Evolutionary conservation across 768 basidiomycete genomes (phyloP).

Genomic region (Tylopilus sp.): DNA sequence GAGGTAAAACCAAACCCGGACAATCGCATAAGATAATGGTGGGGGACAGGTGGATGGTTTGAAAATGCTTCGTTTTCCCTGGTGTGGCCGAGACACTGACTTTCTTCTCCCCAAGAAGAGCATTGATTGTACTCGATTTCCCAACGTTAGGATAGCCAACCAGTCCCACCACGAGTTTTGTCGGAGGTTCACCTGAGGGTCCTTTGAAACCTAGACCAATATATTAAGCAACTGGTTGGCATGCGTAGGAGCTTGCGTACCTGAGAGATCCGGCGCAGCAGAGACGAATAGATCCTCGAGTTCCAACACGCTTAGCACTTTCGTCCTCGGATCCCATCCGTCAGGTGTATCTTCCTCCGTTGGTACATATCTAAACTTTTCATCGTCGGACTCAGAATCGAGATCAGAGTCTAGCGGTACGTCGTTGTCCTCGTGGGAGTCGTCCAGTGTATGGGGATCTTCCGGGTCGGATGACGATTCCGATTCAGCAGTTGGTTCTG

Average conservation of each 20-base stretch:
- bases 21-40: conserved; percentile 91
- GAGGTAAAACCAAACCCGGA: conserved; percentile 96
- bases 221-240: background rate
- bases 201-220: conserved; percentile 57
- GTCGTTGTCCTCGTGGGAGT: conserved; percentile 29
- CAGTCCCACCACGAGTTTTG: conserved; percentile 77
- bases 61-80: conserved; percentile 98
- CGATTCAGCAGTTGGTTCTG: conserved; percentile 5
- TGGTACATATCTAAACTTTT: conserved; percentile 45
- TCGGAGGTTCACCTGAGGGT: conserved; percentile 50
- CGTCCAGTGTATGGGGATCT: conserved; percentile 25
- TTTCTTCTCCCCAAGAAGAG: conserved; percentile 92
- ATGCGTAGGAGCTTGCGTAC: conserved; percentile 38
- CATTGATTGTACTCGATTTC: conserved; percentile 97
- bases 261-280: conserved; percentile 65
- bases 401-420: conserved; percentile 24
- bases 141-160: conserved; percentile 99
- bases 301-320: conserved; percentile 81
- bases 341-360: conserved; percentile 54
- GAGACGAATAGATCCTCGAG: conserved; percentile 79
- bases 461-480: conserved; percentile 33
- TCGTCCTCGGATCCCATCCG: conserved; percentile 60
- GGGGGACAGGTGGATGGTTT: conserved; percentile 92
- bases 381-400: conserved; percentile 33
- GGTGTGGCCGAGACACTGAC: conserved; percentile 98